These are phyloP conservation scores for Cladophialophora exuberans DNA, from an alignment of 2,329 filamentous ascomycete species.

Conservation along the genomic window DNA sequence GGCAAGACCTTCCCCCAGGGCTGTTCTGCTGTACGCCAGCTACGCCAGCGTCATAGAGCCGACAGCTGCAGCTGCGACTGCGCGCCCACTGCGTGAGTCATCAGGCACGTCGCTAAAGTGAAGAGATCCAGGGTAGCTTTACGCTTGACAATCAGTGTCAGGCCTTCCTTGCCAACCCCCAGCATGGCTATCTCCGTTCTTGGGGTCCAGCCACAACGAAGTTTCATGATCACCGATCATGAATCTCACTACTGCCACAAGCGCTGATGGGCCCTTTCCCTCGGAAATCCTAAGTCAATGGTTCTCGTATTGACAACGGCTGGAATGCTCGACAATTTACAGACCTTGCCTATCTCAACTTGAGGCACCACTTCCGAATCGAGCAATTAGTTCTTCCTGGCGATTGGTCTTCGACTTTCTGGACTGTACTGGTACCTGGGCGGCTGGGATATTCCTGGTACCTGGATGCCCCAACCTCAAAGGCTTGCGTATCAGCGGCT, in stretches of 20 bases:
- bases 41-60: neutral
- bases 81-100: constrained; percentile 4
- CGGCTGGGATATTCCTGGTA: no score
- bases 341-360: no score
- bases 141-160: neutral
- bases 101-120: neutral
- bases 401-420: no score
- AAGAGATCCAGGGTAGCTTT: neutral
- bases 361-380: no score
- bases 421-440: no score
- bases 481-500: no score
- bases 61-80: neutral
- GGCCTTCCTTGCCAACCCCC: neutral
- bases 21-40: neutral
- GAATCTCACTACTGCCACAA: neutral
- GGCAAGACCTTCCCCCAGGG: neutral
- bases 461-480: no score
- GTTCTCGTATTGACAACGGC: no score
- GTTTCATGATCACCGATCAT: constrained; percentile 10
- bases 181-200: neutral
- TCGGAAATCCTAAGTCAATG: no score
- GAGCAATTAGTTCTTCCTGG: no score
- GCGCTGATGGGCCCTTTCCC: neutral
- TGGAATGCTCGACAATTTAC: no score
- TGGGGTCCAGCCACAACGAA: neutral